Base-by-base conservation (phyloP, 2,329 filamentous ascomycete genomes). In the Beauveria caledonica region DNA sequence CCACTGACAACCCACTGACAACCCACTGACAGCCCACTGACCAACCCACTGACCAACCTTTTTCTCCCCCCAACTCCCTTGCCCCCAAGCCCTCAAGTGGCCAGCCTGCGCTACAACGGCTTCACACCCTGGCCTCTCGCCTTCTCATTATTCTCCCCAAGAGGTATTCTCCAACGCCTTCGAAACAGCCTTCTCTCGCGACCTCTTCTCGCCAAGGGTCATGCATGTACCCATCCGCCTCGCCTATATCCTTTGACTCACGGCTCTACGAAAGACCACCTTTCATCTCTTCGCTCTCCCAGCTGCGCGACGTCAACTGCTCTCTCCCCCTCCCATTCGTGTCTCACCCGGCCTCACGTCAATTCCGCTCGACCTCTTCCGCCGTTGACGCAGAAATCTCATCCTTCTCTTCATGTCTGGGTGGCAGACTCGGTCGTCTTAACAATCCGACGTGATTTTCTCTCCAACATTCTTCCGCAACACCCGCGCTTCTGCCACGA, bases 331-430 rank as follows among this genome's bases (percentile, higher is more conserved):
- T 40, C 15, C 40, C 45, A 21, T 23, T 25, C 55, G 29, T 60
- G 58, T 60, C 58, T 60, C 58, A 60, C 48, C 49, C 45, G 44
- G 55, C 45, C 55, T 58, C 55, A 45, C 48, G 49, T 49, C 58
- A 60, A 27, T 21, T 36, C 48, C 40, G 17, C 49, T 60, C 49
- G 21, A 45, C 55, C 33, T 36, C 25, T 52, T 29, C 39, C 58
- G 27, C 49, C 40, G 58, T 60, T 27, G 50, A 23, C 58, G 58
- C 58, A 60, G 27, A 48, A 40, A 19, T 39, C 40, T 53, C 49
- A 48, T 39, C 21, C 48, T 53, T 19, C 15, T 42, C 23, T 53
- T 60, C 49, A 36, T 60, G 50, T 60, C 49, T 54, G 58, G 48
- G 49, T 25, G 49, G 49, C 42, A 29, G 21, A n/a, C 29, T 29